Conservation (phyloP, 176 grass and related monocot species). For the Avena eriantha region DNA sequence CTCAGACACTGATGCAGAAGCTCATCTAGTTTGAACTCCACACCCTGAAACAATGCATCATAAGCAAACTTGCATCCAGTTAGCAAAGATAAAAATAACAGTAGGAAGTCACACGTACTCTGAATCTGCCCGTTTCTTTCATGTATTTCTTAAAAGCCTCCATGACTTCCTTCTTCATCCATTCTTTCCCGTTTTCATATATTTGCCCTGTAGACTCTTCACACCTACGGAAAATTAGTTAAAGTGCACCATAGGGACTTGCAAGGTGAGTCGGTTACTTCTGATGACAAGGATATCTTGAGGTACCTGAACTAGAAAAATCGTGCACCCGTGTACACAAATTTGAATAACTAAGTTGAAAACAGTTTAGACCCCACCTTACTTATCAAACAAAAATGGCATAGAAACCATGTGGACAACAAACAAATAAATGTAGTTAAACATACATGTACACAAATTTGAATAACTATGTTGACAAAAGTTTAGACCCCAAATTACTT, state of each 20-base stretch:
- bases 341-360: neutral
- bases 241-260: neutral
- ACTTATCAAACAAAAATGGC: neutral
- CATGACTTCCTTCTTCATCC: conserved; percentile 22
- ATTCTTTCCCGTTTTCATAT: neutral
- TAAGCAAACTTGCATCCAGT: neutral
- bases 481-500: neutral
- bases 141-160: conserved; percentile 21
- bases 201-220: neutral
- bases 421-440: neutral
- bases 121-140: neutral
- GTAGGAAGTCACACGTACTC: neutral
- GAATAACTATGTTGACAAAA: neutral
- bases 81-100: neutral
- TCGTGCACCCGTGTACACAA: neutral
- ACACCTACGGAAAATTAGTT: conserved; percentile 3
- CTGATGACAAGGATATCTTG: neutral
- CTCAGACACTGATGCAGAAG: conserved; percentile 11
- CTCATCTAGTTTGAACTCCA: neutral
- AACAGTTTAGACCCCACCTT: neutral
- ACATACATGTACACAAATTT: neutral
- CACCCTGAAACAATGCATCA: neutral
- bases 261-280: neutral
- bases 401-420: neutral
- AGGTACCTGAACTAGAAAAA: conserved; percentile 12